phyloP scores from a whole-genome alignment of 1,284 basidiomycete genomes.

The Leccinum fuscescens region DNA sequence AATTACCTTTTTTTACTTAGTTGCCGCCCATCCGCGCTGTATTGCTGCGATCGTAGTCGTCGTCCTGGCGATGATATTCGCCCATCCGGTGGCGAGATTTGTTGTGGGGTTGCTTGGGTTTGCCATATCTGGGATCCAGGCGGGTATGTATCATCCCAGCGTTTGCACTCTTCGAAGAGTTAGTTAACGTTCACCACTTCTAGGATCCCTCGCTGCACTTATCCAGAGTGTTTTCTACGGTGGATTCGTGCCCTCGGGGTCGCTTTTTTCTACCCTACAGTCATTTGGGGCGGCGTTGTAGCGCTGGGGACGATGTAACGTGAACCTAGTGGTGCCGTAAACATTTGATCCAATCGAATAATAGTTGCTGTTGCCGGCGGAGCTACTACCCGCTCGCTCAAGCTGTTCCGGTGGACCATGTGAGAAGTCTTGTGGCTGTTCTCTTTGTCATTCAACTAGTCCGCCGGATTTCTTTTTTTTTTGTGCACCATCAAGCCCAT shows the following conservation, averaged over 20 bases:
- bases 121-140: rapidly evolving
- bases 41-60: background rate
- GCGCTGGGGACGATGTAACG: background rate
- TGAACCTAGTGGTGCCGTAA: background rate
- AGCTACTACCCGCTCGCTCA: background rate
- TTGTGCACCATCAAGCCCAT: background rate
- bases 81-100: background rate
- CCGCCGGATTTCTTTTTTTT: background rate
- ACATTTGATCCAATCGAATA: background rate
- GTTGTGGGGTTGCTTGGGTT: background rate
- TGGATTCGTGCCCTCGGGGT: background rate
- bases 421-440: background rate
- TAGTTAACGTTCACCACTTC: background rate
- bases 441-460: background rate
- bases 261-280: background rate
- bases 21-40: background rate
- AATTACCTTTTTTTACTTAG: background rate
- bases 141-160: conserved; percentile 2
- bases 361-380: background rate
- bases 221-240: background rate
- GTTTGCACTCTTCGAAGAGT: background rate
- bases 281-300: conserved; percentile 4
- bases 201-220: conserved; percentile 1
- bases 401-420: background rate
- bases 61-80: background rate